These are phyloP conservation scores for Phlebopus sp. DNA, from an alignment of 1,284 basidiomycete species.

Conservation along the genomic window DNA sequence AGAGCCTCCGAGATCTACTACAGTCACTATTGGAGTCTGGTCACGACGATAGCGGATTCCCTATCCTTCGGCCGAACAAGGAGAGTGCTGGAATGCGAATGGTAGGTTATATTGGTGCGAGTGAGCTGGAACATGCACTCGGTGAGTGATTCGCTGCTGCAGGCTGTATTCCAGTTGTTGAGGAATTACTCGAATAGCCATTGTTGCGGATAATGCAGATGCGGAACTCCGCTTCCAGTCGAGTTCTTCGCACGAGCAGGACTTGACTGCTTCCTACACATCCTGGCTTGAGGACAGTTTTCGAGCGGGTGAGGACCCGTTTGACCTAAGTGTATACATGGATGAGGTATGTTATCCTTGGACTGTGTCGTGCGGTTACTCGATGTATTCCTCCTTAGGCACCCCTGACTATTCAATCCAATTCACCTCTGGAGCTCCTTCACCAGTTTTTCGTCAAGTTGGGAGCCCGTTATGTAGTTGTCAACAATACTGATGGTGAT, in stretches of 20 bases:
- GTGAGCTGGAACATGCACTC: conserved; percentile 92
- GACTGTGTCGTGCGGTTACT: background rate
- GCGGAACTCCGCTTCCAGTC: conserved; percentile 64
- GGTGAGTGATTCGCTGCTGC: conserved; percentile 46
- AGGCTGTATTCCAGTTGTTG: background rate
- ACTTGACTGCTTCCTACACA: conserved; percentile 53
- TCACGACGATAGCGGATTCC: conserved; percentile 86
- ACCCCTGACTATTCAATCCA: conserved; percentile 77
- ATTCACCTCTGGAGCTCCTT: conserved; percentile 85
- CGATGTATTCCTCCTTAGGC: conserved; percentile 47
- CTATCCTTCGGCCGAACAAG: conserved; percentile 59
- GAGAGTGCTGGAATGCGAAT: conserved; percentile 57
- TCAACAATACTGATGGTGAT: conserved; percentile 78
- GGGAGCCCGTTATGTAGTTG: conserved; percentile 86
- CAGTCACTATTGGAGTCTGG: conserved; percentile 56
- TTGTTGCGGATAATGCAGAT: conserved; percentile 73
- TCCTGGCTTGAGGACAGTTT: conserved; percentile 49
- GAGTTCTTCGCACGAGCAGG: conserved; percentile 39
- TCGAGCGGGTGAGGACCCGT: conserved; percentile 50
- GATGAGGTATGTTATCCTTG: conserved; percentile 61
- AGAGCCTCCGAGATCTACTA: conserved; percentile 66
- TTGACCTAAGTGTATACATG: conserved; percentile 88
- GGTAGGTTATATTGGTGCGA: conserved; percentile 91
- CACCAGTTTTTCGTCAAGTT: conserved; percentile 92
- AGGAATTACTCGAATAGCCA: conserved; percentile 42